Evolutionary conservation across 2,329 filamentous ascomycete species (phyloP).

Genomic region (Gyromitra esculenta): DNA sequence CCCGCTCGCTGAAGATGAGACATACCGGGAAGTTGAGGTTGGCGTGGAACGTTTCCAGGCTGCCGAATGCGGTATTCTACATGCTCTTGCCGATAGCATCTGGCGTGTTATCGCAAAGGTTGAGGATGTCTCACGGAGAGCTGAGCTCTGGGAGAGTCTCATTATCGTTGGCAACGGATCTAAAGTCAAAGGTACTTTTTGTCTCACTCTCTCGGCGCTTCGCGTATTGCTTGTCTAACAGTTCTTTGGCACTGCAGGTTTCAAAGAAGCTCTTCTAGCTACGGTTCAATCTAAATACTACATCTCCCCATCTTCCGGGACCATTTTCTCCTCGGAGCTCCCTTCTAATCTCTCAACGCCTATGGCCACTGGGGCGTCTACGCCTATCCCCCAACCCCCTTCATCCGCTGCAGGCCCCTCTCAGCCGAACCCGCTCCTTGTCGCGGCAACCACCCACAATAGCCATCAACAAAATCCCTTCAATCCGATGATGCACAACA

Average conservation of each 20-base stretch:
- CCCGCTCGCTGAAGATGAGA: conserved; percentile 60
- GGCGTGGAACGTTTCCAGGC: conserved; percentile 79
- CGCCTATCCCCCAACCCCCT: conserved; percentile 74
- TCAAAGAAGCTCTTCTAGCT: conserved; percentile 86
- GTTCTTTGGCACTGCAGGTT: conserved; percentile 67
- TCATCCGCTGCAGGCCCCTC: conserved; percentile 68
- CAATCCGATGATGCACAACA: conserved; percentile 60
- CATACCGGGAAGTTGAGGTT: conserved; percentile 76
- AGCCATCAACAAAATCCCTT: conserved; percentile 65
- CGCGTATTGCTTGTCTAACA: conserved; percentile 10
- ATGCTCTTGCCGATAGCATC: conserved; percentile 83
- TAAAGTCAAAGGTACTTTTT: conserved; percentile 67
- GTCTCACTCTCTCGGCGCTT: background rate
- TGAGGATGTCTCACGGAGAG: conserved; percentile 83
- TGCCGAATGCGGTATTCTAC: conserved; percentile 76
- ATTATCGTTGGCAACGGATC: conserved; percentile 91
- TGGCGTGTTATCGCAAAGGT: conserved; percentile 85
- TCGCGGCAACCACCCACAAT: conserved; percentile 83
- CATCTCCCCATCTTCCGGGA: conserved; percentile 89
- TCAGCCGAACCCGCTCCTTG: conserved; percentile 86
- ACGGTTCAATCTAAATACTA: conserved; percentile 84
- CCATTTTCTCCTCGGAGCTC: conserved; percentile 96
- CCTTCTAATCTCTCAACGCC: conserved; percentile 94
- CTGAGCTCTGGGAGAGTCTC: conserved; percentile 88
- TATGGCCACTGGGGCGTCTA: conserved; percentile 87